Evolutionary conservation across 2,329 filamentous ascomycete genomes (phyloP).

Genomic region (Apiospora phragmitis): DNA sequence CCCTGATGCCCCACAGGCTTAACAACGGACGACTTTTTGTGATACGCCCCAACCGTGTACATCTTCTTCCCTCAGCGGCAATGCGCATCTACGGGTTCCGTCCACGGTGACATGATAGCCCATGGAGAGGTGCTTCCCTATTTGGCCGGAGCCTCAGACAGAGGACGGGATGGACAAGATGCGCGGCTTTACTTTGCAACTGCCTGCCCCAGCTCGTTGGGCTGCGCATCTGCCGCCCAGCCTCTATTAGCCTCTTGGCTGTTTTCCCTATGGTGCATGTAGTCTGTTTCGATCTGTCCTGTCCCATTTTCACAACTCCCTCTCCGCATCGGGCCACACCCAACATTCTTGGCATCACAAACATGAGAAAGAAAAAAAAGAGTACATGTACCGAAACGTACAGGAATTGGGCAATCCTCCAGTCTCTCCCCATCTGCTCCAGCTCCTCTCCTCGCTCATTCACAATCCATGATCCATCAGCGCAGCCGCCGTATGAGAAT

Average conservation of each 20-base stretch:
- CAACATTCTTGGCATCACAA: constrained; percentile 17
- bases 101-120: background rate
- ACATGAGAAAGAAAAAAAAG: background rate
- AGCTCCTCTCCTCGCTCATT: background rate
- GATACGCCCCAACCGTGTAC: background rate
- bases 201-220: background rate
- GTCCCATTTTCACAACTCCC: background rate
- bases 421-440: background rate
- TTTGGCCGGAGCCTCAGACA: background rate
- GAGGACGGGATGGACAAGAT: background rate
- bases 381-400: constrained; percentile 1
- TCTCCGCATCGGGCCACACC: constrained; percentile 1
- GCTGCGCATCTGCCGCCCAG: constrained; percentile 6
- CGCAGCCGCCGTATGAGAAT: background rate
- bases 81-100: constrained; percentile 4
- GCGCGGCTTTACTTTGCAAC: background rate
- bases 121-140: background rate
- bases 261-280: background rate
- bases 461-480: background rate
- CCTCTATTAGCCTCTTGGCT: constrained; percentile 15
- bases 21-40: background rate
- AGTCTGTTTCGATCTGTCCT: background rate
- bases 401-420: background rate
- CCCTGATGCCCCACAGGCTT: background rate
- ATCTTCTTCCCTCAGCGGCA: background rate